Evolutionary conservation across 345 rosid species (phyloP).

Genomic region (Syzygium oleosum): DNA sequence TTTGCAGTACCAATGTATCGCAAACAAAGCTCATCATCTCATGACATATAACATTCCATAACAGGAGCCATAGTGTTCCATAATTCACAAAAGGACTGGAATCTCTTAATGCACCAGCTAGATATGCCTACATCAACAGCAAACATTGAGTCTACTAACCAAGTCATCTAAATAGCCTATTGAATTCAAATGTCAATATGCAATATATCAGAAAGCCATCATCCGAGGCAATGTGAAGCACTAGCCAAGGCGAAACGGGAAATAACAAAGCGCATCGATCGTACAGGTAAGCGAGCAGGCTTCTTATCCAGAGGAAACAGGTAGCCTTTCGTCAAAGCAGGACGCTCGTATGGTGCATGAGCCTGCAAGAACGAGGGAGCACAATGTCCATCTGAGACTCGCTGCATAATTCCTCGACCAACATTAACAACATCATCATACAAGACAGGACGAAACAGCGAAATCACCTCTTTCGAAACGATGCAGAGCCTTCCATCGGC

Average conservation of each 20-base stretch:
- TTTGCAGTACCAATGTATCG: not conserved
- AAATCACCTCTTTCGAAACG: constrained; percentile 75
- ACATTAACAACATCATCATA: not conserved
- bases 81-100: not conserved
- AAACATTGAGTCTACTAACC: not conserved
- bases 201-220: not conserved
- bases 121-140: not conserved
- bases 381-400: not conserved
- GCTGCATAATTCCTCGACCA: not conserved
- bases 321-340: constrained; percentile 91
- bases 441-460: not conserved
- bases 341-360: constrained; percentile 90
- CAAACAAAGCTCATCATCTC: not conserved
- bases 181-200: not conserved
- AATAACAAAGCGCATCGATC: constrained; percentile 1
- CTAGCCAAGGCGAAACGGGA: not conserved
- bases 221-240: not conserved
- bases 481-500: constrained; percentile 89
- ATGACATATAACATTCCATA: not conserved
- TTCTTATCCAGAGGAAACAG: constrained; percentile 86
- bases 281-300: constrained; percentile 92
- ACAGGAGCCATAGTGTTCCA: not conserved
- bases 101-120: not conserved
- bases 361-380: constrained; percentile 33
- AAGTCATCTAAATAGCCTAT: not conserved